These are phyloP conservation scores for Hypericum perforatum DNA, from an alignment of 345 rosid genomes.

Conservation along the genomic window DNA sequence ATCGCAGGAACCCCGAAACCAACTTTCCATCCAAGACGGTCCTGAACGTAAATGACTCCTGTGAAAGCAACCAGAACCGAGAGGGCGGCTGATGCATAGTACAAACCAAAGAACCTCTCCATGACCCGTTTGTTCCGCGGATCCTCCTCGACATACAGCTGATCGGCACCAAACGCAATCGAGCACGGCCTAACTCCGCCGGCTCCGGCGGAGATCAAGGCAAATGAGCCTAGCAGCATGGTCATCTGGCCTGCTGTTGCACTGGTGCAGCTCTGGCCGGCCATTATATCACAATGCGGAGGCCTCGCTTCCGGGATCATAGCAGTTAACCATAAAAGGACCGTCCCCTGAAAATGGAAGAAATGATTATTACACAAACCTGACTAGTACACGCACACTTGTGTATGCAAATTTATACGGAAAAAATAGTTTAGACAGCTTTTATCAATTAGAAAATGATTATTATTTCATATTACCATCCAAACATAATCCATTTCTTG, in stretches of 20 bases:
- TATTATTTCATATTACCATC: too few species aligned
- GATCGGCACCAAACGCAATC: constrained; percentile 29
- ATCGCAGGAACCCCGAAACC: constrained; percentile 45
- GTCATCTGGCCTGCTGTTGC: constrained; percentile 11
- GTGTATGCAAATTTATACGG: too few species aligned
- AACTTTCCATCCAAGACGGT: constrained; percentile 34
- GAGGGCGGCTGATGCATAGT: constrained; percentile 39
- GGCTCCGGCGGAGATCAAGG: constrained; percentile 23
- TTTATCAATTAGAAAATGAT: too few species aligned
- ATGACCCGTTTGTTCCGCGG: constrained; percentile 27
- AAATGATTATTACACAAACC: too few species aligned
- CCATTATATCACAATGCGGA: constrained; percentile 13
- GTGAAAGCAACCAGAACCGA: constrained; percentile 27
- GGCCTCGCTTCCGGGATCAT: constrained; percentile 22
- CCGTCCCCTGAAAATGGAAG: constrained; percentile 33
- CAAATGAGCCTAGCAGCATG: constrained; percentile 19
- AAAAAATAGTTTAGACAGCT: too few species aligned
- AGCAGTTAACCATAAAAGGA: constrained; percentile 32
- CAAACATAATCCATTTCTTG: too few species aligned
- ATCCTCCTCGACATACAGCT: constrained; percentile 16
- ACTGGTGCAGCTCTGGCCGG: neutral
- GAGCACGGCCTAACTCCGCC: constrained; percentile 28
- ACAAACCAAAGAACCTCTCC: constrained; percentile 51
- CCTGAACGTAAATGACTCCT: constrained; percentile 37
- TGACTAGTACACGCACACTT: too few species aligned